Evolutionary conservation across 495 filamentous ascomycete genomes (phyloP), one percentile per base, ranked within the genome.

Genomic region (Tuber microsphaerosporum): DNA sequence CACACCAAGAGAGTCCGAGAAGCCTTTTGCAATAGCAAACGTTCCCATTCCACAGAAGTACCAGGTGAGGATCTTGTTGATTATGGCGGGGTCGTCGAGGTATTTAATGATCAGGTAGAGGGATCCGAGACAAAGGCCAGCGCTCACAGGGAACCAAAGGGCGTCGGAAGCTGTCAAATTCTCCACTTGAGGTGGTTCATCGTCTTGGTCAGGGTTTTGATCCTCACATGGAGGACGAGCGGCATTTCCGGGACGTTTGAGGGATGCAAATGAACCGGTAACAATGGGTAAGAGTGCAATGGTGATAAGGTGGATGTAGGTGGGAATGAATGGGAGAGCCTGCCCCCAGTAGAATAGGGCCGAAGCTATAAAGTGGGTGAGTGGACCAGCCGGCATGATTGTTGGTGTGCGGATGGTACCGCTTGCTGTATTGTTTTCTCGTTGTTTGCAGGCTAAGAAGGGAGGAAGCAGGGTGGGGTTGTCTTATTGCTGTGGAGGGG

Each of bases 81-180:
- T 80, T 16, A 95, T 84, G 16, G 89, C 86, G 0, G 94, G 90
- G 80, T 97, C 92, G 78, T 95, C 88, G 41, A 97, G 87, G 88
- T 91, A 96, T 80, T 96, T 93, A 82, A 98, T 93, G 72, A 97
- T 86, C 80, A 94, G 89, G 84, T 97, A 98, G 19, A 99, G 86
- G 0, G 89, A 90, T 43, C 90, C 86, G 16, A 99, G 88, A 0
- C 90, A 89, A 2, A 85, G 75, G 8, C 90, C 95, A 14, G 93
- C 94, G 46, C 92, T 84, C n/a, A 97, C 77, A 12, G 95, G 95
- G 71, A 97, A 91, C 84, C 95, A 85, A 78, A 98, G 86, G 45
- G 93, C 95, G 85, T 98, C 95, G 0, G 88, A 90, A 4, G 93
- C 91, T 31, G 86, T 85, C 45, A 99, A 84, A 2, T 92, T 92